Evolutionary conservation across 2,329 filamentous ascomycete genomes (phyloP), one percentile per base, ranked within the genome.

Genomic region (Ophiobolus disseminans): DNA sequence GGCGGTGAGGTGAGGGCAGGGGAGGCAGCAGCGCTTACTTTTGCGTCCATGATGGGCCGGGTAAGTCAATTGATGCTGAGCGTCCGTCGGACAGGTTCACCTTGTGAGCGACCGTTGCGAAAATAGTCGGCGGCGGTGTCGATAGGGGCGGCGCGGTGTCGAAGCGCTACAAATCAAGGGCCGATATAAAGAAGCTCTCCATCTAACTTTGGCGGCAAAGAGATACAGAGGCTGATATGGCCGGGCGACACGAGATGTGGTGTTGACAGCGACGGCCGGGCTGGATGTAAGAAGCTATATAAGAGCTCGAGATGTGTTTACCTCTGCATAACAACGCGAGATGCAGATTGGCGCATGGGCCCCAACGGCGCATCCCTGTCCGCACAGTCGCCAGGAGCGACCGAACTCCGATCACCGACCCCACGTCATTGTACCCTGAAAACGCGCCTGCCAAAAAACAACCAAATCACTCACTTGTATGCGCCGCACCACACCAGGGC

Each of bases 31-130:
- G 35, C 30, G 40, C 65, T 65, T 69, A 78, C 75, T 70, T 77
- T 77, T 65, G 75, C 75, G 52, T 78, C 75, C 75, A 77, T 77
- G 54, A 38, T 72, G 63, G 41, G 53, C 44, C 49, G 47, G 41
- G 51, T 44, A 39, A 40, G 50, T 53, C 53, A 53, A 62, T 63
- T 53, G 55, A 60, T 47, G 53, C 48, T 45, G 25, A 55, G 49
- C 46, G 49, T 43, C 46, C n/a, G 36, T 47, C 26, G 44, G 34
- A 52, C 49, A 45, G 50, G 46, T 57, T 50, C 48, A 23, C 48
- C 48, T 26, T 44, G 58, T 57, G 56, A 57, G 50, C 53, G 61
- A 62, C 51, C 50, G 58, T 53, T 40, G 54, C 44, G 50, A 52
- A 46, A 48, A 53, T 60, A 38, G 48, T 53, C 37, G 53, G 48